A percentile compares a stretch with the other conserved stretches of the same genome.
These are phyloP conservation scores for Schwanniomyces occidentalis DNA, from an alignment of 805 yeast genomes.

Conservation along the genomic window DNA sequence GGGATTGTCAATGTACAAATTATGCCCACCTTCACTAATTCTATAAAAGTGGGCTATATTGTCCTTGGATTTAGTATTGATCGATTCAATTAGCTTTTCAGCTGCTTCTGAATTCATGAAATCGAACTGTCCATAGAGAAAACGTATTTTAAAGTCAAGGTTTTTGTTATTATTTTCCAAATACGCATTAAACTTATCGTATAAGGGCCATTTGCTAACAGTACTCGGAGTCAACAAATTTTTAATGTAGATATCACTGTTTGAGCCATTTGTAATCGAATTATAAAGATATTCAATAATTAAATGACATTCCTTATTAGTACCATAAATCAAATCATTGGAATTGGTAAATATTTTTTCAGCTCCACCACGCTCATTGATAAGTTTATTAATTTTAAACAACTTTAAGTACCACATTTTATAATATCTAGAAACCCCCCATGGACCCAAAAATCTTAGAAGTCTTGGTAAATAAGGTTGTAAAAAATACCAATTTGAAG, in stretches of 20 bases:
- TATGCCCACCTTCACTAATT: slow-evolving; percentile 43
- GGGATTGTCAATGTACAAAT: slow-evolving; percentile 46
- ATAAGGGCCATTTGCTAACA: slow-evolving; percentile 63
- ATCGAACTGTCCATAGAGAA: slow-evolving; percentile 69
- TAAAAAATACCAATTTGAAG: slow-evolving; percentile 37
- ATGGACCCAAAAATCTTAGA: slow-evolving; percentile 46
- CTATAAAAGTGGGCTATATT: slow-evolving; percentile 21
- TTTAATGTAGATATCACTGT: slow-evolving; percentile 45
- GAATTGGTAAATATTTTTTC: slow-evolving; percentile 17
- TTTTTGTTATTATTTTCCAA: slow-evolving; percentile 15
- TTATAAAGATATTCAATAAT: slow-evolving; percentile 44
- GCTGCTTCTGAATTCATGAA: slow-evolving; percentile 71
- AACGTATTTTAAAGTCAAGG: slow-evolving; percentile 35
- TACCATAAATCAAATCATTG: slow-evolving; percentile 39
- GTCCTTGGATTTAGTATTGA: slow-evolving; percentile 20
- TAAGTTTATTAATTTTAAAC: slow-evolving; percentile 39
- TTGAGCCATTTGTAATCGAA: slow-evolving; percentile 38
- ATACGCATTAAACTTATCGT: slow-evolving; percentile 50
- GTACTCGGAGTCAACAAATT: slow-evolving; percentile 56
- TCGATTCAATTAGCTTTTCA: slow-evolving; percentile 22
- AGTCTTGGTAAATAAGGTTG: slow-evolving; percentile 49
- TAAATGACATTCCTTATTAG: slow-evolving; percentile 34
- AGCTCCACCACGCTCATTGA: slow-evolving; percentile 32
- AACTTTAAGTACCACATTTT: slow-evolving; percentile 42
- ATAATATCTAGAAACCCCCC: slow-evolving; percentile 37